A percentile compares a stretch with the other conserved stretches of the same genome.
phyloP scores from a whole-genome alignment of 2,329 filamentous ascomycete genomes.

The Fusarium sp. region DNA sequence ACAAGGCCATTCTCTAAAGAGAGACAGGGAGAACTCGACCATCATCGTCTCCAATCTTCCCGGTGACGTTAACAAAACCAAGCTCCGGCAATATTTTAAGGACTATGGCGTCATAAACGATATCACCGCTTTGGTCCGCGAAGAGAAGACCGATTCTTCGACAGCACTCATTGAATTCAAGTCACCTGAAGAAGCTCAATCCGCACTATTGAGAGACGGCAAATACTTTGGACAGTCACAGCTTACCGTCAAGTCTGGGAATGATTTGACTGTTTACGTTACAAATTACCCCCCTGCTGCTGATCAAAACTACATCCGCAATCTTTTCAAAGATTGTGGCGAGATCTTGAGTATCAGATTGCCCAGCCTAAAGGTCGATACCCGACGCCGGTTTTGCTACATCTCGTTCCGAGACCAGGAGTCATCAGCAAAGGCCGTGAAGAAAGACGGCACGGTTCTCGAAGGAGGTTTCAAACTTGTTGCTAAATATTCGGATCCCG shows the following conservation, averaged over 20 bases:
- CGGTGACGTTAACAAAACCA: conserved; percentile 73
- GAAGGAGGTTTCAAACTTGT: conserved; percentile 77
- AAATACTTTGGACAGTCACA: conserved; percentile 81
- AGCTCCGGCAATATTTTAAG: conserved; percentile 89
- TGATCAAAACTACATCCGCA: conserved; percentile 76
- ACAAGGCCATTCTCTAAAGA: conserved; percentile 64
- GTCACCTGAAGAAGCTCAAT: conserved; percentile 80
- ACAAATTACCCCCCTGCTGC: conserved; percentile 88
- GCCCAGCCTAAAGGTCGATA: conserved; percentile 90
- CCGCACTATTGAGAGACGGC: conserved; percentile 83
- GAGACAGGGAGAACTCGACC: conserved; percentile 91
- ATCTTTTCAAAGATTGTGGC: conserved; percentile 80
- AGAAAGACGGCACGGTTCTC: conserved; percentile 77
- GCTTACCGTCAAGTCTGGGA: conserved; percentile 80
- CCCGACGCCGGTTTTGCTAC: conserved; percentile 93
- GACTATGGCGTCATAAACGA: conserved; percentile 89
- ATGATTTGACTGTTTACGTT: conserved; percentile 85
- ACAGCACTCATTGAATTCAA: conserved; percentile 89
- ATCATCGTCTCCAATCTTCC: conserved; percentile 86
- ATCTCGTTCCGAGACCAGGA: conserved; percentile 82
- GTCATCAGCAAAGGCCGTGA: conserved; percentile 77
- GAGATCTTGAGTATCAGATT: conserved; percentile 88
- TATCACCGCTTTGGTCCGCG: conserved; percentile 73
- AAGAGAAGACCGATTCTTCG: conserved; percentile 69
- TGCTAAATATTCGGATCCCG: conserved; percentile 87